Evolutionary conservation across 352 stramenopile species (phyloP).

Genomic region (Phytophthora citrophthora): DNA sequence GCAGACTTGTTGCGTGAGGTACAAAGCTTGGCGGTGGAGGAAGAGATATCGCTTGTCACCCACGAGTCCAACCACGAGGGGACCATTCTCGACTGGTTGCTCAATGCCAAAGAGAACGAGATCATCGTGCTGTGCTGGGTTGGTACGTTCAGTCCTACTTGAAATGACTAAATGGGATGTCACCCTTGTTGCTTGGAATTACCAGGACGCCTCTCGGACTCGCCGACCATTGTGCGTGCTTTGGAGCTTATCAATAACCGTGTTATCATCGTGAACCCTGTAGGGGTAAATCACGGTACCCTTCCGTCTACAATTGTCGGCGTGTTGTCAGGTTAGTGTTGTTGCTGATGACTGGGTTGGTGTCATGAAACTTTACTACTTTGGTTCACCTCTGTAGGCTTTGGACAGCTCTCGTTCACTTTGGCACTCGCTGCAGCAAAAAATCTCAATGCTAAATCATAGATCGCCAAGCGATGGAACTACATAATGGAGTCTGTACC

Average conservation of each 20-base stretch:
- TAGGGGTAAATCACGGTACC: constrained; percentile 37
- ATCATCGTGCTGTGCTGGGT: constrained; percentile 53
- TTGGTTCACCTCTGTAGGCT: constrained; percentile 8
- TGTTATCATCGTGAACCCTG: constrained; percentile 43
- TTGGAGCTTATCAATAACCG: constrained; percentile 36
- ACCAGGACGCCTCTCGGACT: constrained; percentile 39
- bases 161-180: too few species aligned
- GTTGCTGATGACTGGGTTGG: neutral
- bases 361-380: neutral
- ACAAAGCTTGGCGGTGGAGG: constrained; percentile 18
- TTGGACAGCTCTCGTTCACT: constrained; percentile 20
- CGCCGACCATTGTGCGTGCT: constrained; percentile 37
- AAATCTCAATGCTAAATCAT: constrained; percentile 7
- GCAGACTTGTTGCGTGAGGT: constrained; percentile 23
- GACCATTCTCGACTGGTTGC: constrained; percentile 32
- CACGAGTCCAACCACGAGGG: constrained; percentile 35
- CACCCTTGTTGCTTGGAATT: too few species aligned
- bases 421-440: constrained; percentile 22
- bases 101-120: constrained; percentile 27
- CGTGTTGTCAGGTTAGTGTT: constrained; percentile 41
- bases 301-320: constrained; percentile 41
- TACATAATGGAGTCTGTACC: too few species aligned
- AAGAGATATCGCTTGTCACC: constrained; percentile 19
- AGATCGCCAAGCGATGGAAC: too few species aligned
- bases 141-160: constrained; percentile 21